A percentile compares a stretch with the other conserved stretches of the same genome.
phyloP scores from a whole-genome alignment of 495 filamentous ascomycete genomes.

The Trichocladium antarcticum region DNA sequence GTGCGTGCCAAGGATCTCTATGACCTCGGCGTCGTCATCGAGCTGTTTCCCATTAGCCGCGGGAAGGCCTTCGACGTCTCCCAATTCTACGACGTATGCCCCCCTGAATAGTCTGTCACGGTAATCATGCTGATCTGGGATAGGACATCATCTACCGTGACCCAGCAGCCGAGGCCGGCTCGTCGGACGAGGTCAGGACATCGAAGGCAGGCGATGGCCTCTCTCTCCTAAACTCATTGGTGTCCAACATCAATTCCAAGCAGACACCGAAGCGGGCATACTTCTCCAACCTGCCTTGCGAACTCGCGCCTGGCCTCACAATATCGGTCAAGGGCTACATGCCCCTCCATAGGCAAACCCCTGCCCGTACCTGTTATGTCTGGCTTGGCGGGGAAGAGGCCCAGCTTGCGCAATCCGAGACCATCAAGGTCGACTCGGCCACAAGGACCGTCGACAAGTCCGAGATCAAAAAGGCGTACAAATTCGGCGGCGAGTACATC shows the following conservation, averaged over 20 bases:
- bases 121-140: conserved; percentile 11
- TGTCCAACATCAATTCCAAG: conserved; percentile 85
- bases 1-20: conserved; percentile 91
- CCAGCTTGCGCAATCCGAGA: conserved; percentile 64
- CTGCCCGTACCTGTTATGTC: conserved; percentile 69
- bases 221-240: conserved; percentile 64
- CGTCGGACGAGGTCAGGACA: conserved; percentile 30
- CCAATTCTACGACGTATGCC: conserved; percentile 76
- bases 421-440: conserved; percentile 62
- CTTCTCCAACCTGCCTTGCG: conserved; percentile 74
- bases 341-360: conserved; percentile 69
- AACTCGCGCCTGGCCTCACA: conserved; percentile 71
- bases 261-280: conserved; percentile 76
- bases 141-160: conserved; percentile 73
- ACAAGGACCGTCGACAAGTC: conserved; percentile 65
- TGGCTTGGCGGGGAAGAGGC: conserved; percentile 73
- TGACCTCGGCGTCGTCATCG: conserved; percentile 84
- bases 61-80: conserved; percentile 66
- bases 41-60: conserved; percentile 82
- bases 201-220: conserved; percentile 59
- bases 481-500: conserved; percentile 85
- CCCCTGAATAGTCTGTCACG: background rate
- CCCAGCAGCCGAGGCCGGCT: conserved; percentile 52
- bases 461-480: conserved; percentile 86
- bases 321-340: conserved; percentile 93